These are phyloP conservation scores for Glonium stellatum DNA, from an alignment of 495 filamentous ascomycete genomes.

Conservation along the genomic window DNA sequence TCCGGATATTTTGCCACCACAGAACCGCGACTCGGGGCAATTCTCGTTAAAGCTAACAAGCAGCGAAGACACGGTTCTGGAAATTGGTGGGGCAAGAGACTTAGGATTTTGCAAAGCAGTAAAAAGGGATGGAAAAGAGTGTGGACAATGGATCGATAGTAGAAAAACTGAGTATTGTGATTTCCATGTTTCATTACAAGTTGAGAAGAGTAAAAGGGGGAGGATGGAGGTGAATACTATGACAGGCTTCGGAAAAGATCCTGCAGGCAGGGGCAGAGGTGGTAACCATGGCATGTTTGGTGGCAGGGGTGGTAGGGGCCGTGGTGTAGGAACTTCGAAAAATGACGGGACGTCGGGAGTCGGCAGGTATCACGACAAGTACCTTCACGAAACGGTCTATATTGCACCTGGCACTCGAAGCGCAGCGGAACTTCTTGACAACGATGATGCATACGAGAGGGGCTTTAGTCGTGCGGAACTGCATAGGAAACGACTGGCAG, in stretches of 20 bases:
- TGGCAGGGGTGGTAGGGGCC: constrained; percentile 24
- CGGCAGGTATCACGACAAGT: constrained; percentile 52
- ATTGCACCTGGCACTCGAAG: constrained; percentile 37
- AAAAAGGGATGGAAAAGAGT: constrained; percentile 75
- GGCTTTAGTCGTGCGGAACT: constrained; percentile 56
- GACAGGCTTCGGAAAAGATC: constrained; percentile 35
- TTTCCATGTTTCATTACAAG: constrained; percentile 75
- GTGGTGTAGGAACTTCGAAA: constrained; percentile 8
- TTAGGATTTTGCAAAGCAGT: constrained; percentile 80
- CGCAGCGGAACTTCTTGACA: constrained; percentile 62
- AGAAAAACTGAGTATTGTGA: constrained; percentile 87
- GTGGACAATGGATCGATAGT: constrained; percentile 77
- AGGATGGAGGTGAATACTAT: constrained; percentile 78
- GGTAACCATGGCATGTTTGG: constrained; percentile 31
- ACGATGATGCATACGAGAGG: constrained; percentile 51
- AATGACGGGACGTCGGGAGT: constrained; percentile 39
- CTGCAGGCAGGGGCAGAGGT: constrained; percentile 2
- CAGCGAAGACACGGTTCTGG: constrained; percentile 80
- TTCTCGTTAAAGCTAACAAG: constrained; percentile 79
- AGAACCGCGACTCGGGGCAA: constrained; percentile 64
- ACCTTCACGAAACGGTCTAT: constrained; percentile 30
- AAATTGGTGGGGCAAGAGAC: constrained; percentile 79
- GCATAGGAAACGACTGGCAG: constrained; percentile 59
- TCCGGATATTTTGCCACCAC: constrained; percentile 81
- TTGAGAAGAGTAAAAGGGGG: constrained; percentile 60